Evolutionary conservation across 768 basidiomycete genomes (phyloP), one percentile per base, ranked within the genome.

Genomic region (Lentinula edodes): DNA sequence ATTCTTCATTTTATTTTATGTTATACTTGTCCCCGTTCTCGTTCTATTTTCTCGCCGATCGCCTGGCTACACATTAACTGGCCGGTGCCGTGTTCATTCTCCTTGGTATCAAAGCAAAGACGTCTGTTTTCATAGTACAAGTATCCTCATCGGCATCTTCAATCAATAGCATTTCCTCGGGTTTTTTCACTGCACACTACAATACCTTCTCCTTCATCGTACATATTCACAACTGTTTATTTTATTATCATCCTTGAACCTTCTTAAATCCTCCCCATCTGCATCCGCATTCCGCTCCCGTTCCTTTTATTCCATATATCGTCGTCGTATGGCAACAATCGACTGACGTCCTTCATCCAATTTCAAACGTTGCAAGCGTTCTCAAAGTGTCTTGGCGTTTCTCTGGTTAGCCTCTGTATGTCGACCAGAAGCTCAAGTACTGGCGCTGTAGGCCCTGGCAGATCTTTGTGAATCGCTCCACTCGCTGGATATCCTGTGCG

Each of bases 1-100:
- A 90, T 90, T 90, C 82, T 84, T 88, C 87, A 87, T 78, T 80
- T 89, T 88, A 90, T 86, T 80, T 75, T 79, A 81, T 78, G 78
- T 73, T 65, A 65, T 62, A 64, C 58, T 63, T 67, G 66, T 70
- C 66, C 62, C 68, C 65, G 3, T 36, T 52, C 35, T 35, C 48
- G 20, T 50, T 50, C 64, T 67, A 28, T 28, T 3, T 70, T 64
- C 66, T 68, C 73, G 73, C 75, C 58, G 23, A 59, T 59, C 36
- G 18, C 46, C 45, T 59, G 46, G 58, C 58, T 20, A 45, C 58
- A 43, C 55, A 41, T 41, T 46, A 45, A 43, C n/a, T 48, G 34
- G 58, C 45, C n/a, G 46, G 58, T 58, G 41, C 45, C 13, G 45
- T 59, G 48, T 59, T 51, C 58, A 48, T 59, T 35, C 38, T 36